Base-by-base conservation (phyloP, 2,329 filamentous ascomycete genomes). In the Aspergillus fumigatiaffinis region DNA sequence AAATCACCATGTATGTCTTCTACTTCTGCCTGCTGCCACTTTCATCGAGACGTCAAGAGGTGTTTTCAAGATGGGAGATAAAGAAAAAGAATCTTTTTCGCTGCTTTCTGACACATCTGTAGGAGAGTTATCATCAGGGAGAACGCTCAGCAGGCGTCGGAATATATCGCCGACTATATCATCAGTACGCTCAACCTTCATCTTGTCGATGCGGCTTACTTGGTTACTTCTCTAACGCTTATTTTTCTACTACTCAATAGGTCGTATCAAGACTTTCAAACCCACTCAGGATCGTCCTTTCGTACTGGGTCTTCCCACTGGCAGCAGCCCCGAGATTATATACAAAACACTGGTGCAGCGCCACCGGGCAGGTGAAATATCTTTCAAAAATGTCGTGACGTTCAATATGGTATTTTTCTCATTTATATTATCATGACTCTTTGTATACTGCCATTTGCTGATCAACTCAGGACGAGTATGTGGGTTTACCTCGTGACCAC, bases 81-180 rank as follows among this genome's bases (percentile, higher is more conserved):
- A 35, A 38, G 14, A 38, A 35, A 47, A 29, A 17, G 29, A 12
- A 46, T 23, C 35, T 23, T 20, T 21, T 23, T 25, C 35, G 59
- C 67, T 59, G 63, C 29, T 48, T 48, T 25, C 38, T 54, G 52
- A 12, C 5, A 25, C 6, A 4, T 50, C 17, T 49, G 66, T 66
- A 94, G 91, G 90, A 87, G 90, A 78, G 84, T 94, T 69, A 92
- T 94, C 75, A 89, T 94, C 71, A 84, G 89, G 72, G 87, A 92
- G 73, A 82, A 91, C 68, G 81, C 87, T 65, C 74, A 81, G 54
- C 78, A 82, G 60, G 88, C 88, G 56, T 90, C 89, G 68, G 80
- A 82, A 66, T 92, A 92, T 74, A 88, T 92, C 64, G 89, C 90
- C 60, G 87, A 90, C 73, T 92, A 93, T 76, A 88, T 94, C 66